Evolutionary conservation across 78 protist genomes (phyloP).

Genomic region (Polysphondylium violaceum): DNA sequence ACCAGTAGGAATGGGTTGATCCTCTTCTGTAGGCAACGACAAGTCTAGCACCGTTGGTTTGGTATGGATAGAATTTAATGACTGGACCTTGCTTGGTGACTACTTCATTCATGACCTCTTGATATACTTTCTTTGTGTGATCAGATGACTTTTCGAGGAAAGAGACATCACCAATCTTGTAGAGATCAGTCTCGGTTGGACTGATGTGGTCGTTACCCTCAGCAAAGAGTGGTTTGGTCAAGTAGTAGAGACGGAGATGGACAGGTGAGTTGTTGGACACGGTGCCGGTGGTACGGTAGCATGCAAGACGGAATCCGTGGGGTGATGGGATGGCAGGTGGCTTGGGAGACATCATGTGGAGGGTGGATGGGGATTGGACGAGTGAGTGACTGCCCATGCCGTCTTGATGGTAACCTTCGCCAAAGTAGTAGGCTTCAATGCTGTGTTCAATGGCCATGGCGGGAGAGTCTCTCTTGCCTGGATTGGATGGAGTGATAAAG

Average conservation of each 20-base stretch:
- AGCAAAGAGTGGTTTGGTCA: constrained; percentile 55
- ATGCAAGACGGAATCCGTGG: constrained; percentile 74
- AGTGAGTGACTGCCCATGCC: background rate
- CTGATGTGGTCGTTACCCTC: background rate
- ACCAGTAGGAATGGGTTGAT: constrained; percentile 76
- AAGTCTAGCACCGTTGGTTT: constrained; percentile 58
- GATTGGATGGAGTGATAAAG: constrained; percentile 57
- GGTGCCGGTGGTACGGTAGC: constrained; percentile 76
- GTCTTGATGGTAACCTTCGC: constrained; percentile 57
- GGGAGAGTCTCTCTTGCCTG: constrained; percentile 72
- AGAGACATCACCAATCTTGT: constrained; percentile 49
- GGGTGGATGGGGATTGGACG: background rate
- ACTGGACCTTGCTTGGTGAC: constrained; percentile 60
- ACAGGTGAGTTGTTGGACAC: constrained; percentile 37
- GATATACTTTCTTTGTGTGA: constrained; percentile 47
- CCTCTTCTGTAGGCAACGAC: constrained; percentile 67
- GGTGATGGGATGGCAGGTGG: constrained; percentile 25
- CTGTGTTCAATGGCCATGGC: constrained; percentile 64
- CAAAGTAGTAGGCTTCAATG: constrained; percentile 60
- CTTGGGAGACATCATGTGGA: constrained; percentile 19
- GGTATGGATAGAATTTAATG: constrained; percentile 64
- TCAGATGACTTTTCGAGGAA: constrained; percentile 59
- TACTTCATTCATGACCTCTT: constrained; percentile 67
- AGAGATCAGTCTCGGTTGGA: constrained; percentile 39
- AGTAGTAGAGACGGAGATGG: constrained; percentile 58